These are phyloP conservation scores for Curvularia sp. DNA, from an alignment of 2,329 filamentous ascomycete species.

Conservation along the genomic window DNA sequence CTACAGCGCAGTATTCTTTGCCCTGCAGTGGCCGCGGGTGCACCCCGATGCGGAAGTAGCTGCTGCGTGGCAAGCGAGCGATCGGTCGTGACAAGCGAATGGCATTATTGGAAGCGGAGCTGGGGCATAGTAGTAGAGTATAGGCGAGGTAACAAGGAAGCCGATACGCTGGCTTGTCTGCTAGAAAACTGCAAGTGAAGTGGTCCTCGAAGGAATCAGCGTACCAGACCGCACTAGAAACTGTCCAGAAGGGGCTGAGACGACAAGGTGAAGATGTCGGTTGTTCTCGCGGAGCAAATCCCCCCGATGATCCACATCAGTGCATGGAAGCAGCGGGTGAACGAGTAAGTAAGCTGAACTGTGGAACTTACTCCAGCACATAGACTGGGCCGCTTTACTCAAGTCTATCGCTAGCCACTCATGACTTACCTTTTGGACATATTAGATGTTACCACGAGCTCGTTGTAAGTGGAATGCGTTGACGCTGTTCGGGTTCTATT, in stretches of 20 bases:
- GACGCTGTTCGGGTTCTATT: not conserved
- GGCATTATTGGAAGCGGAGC: not conserved
- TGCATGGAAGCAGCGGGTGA: constrained; percentile 12
- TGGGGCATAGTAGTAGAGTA: not conserved
- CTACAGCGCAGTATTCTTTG: not conserved
- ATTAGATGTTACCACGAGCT: not conserved
- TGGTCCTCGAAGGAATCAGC: not conserved
- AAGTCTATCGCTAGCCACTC: not conserved
- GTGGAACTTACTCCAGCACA: constrained; percentile 1
- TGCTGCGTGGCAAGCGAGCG: not conserved
- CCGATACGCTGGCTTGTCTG: not conserved
- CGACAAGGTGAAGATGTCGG: not conserved
- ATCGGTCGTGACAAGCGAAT: not conserved
- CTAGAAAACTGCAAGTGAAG: not conserved
- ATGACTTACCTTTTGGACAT: not conserved
- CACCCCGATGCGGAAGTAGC: not conserved
- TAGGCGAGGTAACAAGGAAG: not conserved
- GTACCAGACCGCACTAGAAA: not conserved
- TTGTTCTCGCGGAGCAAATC: constrained; percentile 1
- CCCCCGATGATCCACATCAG: constrained; percentile 9
- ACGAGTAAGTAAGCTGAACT: constrained; percentile 4
- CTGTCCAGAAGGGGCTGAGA: not conserved
- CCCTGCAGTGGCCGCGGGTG: not conserved
- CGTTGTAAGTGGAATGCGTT: not conserved
- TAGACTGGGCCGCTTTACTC: not conserved